Base-by-base conservation (phyloP, 1,284 basidiomycete species). In the Ganoderma resinaceum region DNA sequence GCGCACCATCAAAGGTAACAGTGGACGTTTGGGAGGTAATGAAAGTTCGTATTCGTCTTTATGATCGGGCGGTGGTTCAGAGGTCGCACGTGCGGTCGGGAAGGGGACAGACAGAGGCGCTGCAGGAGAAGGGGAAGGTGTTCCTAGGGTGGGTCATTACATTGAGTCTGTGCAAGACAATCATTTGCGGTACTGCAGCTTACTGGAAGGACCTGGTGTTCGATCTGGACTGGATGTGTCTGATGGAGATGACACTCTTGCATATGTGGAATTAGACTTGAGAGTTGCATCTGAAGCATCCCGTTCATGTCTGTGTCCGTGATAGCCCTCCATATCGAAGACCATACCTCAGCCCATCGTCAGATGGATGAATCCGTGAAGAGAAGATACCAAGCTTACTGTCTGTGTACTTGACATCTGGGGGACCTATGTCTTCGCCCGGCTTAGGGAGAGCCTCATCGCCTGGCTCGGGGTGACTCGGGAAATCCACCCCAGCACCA, bases 271-370 rank as follows among this genome's bases (percentile, higher is more conserved):
- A n/a, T 53, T 53, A 31, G 63, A 73, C 23, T 63, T 82, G 75
- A 80, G 77, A 65, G 79, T 87, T 71, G 72, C 81, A 61, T 80
- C 79, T 20, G 81, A 82, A 12, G 69, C 68, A 67, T 86, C 84
- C 26, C 81, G 82, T 23, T 79, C 78, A 65, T 78, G 78, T 1
- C 86, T 81, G 75, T 77, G 76, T 1, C 88, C 81, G 77, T 92
- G 90, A 74, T 93, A 93, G 3, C 91, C 91, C 69, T 88, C 86
- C 66, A 84, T 82, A 73, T 93, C 92, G 38, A 92, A 81, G 16
- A 89, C 87, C 69, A 92, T 81, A 70, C 87, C 90, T 92, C 62
- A 23, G 14, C 18, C n/a, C 12, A 18, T 33, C 26, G 62, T 67
- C 16, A 14, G 63, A 35, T 29, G 62, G 35, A 20, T 35, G 14